phyloP scores from a whole-genome alignment of 345 rosid genomes.

The Leavenworthia alabamica region DNA sequence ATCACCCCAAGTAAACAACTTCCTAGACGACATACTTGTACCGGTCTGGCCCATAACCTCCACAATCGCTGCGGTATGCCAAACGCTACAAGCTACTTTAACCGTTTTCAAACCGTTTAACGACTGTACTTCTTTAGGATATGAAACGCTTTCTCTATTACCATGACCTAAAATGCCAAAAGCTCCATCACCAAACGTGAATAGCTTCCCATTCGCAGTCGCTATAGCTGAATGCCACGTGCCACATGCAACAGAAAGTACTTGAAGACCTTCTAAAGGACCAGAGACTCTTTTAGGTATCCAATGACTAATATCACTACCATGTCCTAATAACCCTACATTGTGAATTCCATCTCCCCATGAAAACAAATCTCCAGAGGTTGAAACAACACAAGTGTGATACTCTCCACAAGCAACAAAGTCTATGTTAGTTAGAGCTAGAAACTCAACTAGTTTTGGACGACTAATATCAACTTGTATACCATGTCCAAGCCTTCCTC shows the following conservation, averaged over 20 bases:
- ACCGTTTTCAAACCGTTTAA: slow-evolving; percentile 69
- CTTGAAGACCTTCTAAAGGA: slow-evolving; percentile 82
- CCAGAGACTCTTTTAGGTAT: slow-evolving; percentile 85
- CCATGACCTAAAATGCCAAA: slow-evolving; percentile 91
- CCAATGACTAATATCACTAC: slow-evolving; percentile 85
- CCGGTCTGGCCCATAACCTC: slow-evolving; percentile 70
- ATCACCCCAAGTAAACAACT: slow-evolving; percentile 97
- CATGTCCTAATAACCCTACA: slow-evolving; percentile 85
- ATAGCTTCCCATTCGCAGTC: slow-evolving; percentile 71
- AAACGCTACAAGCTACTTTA: slow-evolving; percentile 89
- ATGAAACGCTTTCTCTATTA: slow-evolving; percentile 53
- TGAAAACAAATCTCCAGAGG: slow-evolving; percentile 70
- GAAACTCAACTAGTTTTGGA: slow-evolving; percentile 74
- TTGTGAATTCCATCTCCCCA: slow-evolving; percentile 97
- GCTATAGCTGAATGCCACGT: slow-evolving; percentile 92
- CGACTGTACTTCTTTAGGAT: slow-evolving; percentile 73
- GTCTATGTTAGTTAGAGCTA: slow-evolving; percentile 73
- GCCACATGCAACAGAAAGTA: slow-evolving; percentile 82
- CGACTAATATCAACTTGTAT: slow-evolving; percentile 53
- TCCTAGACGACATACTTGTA: slow-evolving; percentile 48
- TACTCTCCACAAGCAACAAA: slow-evolving; percentile 77
- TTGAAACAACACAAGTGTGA: slow-evolving; percentile 80
- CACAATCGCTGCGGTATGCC: slow-evolving; percentile 96
- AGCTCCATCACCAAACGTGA: slow-evolving; percentile 90
- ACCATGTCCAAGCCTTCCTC: slow-evolving; percentile 97